These are phyloP conservation scores for Coemansia sp. DNA, from an alignment of 192 early-diverging fungal genomes.

Conservation along the genomic window DNA sequence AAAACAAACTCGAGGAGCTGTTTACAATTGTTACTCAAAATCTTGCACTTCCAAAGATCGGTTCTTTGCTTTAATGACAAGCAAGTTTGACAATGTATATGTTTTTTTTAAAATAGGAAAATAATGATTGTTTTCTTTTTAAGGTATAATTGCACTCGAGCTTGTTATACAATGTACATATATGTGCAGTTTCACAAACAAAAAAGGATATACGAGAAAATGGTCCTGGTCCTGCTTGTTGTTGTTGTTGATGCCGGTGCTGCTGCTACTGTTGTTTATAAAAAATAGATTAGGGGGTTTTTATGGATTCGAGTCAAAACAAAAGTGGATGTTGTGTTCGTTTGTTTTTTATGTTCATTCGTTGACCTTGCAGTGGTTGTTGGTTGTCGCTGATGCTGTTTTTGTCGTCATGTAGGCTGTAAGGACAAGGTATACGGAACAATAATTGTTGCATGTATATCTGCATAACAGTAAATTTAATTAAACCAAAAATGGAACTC, in stretches of 20 bases:
- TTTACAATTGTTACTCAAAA: no score
- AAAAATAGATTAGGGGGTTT: no score
- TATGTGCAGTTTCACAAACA: background rate
- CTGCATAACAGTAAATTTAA: background rate
- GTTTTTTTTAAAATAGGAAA: background rate
- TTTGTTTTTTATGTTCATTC: no score
- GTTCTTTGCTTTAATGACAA: no score
- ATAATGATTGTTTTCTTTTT: background rate
- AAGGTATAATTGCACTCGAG: background rate
- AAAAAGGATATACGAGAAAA: background rate
- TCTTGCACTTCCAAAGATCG: no score
- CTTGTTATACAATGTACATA: background rate
- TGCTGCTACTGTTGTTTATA: no score
- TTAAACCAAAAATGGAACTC: conserved; percentile 7
- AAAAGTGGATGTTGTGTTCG: no score
- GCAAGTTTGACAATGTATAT: background rate
- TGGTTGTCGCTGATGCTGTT: background rate
- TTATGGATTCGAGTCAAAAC: no score
- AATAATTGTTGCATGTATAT: background rate
- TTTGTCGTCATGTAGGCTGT: background rate
- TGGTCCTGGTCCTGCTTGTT: no score
- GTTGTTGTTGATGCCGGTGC: no score
- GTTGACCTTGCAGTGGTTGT: no score
- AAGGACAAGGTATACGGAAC: background rate
- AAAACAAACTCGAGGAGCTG: no score